phyloP scores from a whole-genome alignment of 2,329 filamentous ascomycete genomes.

The Cytospora chrysosperma region DNA sequence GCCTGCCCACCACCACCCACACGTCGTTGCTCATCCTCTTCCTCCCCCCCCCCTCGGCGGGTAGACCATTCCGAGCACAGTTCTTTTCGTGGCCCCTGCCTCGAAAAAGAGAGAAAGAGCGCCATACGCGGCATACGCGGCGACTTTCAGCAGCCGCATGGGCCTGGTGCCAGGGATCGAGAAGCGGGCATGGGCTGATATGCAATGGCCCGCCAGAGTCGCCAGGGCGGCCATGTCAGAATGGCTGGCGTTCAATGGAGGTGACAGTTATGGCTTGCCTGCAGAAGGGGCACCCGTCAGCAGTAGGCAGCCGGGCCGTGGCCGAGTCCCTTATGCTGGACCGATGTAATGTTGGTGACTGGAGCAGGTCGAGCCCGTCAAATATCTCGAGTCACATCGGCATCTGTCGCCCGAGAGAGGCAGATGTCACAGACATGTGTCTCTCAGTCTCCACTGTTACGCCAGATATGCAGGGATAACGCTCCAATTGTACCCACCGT shows the following conservation, averaged over 20 bases:
- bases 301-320: conserved; percentile 13
- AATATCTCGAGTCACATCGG: not conserved
- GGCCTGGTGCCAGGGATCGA: not conserved
- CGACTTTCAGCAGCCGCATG: conserved; percentile 5
- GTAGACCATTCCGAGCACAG: not conserved
- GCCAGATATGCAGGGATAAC: conserved; percentile 19
- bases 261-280: conserved; percentile 19
- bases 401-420: not conserved
- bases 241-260: not conserved
- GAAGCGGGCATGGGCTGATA: not conserved
- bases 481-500: conserved; percentile 14
- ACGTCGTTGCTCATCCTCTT: not conserved
- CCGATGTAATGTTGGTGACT: not conserved
- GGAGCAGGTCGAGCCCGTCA: conserved; percentile 1
- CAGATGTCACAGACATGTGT: conserved; percentile 1
- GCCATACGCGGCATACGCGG: not conserved
- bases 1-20: not conserved
- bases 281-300: conserved; percentile 8
- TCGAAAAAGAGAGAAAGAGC: not conserved
- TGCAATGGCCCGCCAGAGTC: conserved; percentile 4
- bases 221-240: not conserved
- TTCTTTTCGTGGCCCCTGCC: not conserved
- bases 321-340: conserved; percentile 4
- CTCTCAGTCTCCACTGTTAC: conserved; percentile 15
- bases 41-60: not conserved